These are phyloP conservation scores for Monosporascus cannonballus DNA, from an alignment of 2,329 filamentous ascomycete genomes.

Conservation along the genomic window DNA sequence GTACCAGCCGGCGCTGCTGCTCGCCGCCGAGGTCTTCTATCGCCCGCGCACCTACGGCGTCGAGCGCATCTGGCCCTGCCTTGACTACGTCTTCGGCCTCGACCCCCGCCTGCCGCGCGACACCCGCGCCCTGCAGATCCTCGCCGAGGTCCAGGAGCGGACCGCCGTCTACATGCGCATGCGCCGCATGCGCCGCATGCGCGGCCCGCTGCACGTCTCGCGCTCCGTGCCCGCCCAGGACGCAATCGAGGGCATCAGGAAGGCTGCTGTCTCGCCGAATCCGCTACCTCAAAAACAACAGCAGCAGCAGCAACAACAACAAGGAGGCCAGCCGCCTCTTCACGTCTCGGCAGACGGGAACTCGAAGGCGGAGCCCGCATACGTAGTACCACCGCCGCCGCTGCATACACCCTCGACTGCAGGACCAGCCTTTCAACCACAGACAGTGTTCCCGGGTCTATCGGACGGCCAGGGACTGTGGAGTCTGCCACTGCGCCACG, in stretches of 20 bases:
- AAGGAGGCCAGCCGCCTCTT: background rate
- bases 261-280: background rate
- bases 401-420: background rate
- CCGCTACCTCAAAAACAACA: constrained; percentile 7
- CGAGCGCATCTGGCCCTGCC: constrained; percentile 61
- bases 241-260: constrained; percentile 24
- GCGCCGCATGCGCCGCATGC: constrained; percentile 51
- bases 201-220: constrained; percentile 32
- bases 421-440: background rate
- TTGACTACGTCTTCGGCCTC: constrained; percentile 67
- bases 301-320: background rate
- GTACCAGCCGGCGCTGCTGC: constrained; percentile 63
- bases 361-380: constrained; percentile 5
- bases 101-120: constrained; percentile 43
- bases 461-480: constrained; percentile 43
- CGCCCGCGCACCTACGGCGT: constrained; percentile 51
- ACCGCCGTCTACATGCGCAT: constrained; percentile 54
- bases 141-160: constrained; percentile 57
- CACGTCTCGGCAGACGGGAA: background rate
- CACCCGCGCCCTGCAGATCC: constrained; percentile 54
- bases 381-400: background rate
- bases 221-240: constrained; percentile 30
- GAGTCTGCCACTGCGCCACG: constrained; percentile 32
- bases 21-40: constrained; percentile 62
- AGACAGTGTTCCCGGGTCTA: constrained; percentile 40